Evolutionary conservation across 495 filamentous ascomycete species (phyloP).

Genomic region (Lasiosphaeria ovina): DNA sequence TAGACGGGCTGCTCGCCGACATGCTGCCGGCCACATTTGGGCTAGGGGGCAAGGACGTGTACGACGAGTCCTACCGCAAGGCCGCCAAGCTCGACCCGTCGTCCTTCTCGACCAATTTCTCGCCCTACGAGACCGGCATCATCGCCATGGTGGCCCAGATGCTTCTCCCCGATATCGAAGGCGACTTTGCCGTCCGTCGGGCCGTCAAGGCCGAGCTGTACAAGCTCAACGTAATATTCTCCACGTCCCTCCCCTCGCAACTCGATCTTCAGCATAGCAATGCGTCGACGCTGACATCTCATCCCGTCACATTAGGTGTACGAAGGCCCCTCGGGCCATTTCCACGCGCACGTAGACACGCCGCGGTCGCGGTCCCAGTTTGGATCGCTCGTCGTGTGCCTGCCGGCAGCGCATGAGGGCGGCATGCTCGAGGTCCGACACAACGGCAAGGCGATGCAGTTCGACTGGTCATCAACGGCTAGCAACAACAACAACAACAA

Average conservation of each 20-base stretch:
- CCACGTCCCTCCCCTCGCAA: not conserved
- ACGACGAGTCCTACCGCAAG: slow-evolving; percentile 49
- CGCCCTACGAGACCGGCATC: slow-evolving; percentile 50
- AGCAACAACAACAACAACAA: not conserved
- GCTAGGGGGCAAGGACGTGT: slow-evolving; percentile 38
- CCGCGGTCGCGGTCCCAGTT: slow-evolving; percentile 46
- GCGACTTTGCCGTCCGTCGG: slow-evolving; percentile 11
- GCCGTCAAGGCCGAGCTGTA: slow-evolving; percentile 48
- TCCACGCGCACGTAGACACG: slow-evolving; percentile 54
- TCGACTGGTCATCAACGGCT: slow-evolving; percentile 42
- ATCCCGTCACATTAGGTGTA: slow-evolving; percentile 44
- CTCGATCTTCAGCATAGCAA: not conserved
- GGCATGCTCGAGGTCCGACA: slow-evolving; percentile 39
- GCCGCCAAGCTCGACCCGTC: slow-evolving; percentile 46
- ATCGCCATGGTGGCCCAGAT: slow-evolving; percentile 44
- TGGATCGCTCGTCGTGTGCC: slow-evolving; percentile 53
- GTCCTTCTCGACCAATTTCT: slow-evolving; percentile 48
- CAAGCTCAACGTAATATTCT: slow-evolving; percentile 49
- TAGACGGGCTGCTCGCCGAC: not conserved
- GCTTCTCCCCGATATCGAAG: slow-evolving; percentile 47
- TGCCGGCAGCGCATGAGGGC: slow-evolving; percentile 40
- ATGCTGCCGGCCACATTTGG: slow-evolving; percentile 44
- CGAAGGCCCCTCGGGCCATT: slow-evolving; percentile 49
- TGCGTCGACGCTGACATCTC: not conserved
- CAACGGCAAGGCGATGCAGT: slow-evolving; percentile 31